Evolutionary conservation across 139 green algal genomes (phyloP), one percentile per base, ranked within the genome.

Genomic region (Microglena sp.): DNA sequence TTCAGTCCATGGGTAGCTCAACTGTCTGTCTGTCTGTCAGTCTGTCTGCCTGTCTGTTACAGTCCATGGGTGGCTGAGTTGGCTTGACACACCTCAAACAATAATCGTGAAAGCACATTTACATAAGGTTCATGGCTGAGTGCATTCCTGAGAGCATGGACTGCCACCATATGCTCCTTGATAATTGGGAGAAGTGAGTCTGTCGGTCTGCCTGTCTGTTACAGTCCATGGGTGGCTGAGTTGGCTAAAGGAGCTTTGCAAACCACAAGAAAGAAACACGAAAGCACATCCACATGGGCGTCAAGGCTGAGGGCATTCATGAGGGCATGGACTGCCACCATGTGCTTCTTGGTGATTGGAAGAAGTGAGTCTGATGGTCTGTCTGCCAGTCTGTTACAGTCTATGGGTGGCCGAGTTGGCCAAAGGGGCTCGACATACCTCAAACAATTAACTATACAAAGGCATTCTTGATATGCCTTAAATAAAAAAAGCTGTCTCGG

Each of bases 301-400:
- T 98, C 27, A 70, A 81, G 26, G 84, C 82, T 4, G 69, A 84
- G 15, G 84, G 88, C 33, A 72, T 98, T 46, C 69, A 75, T 22
- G 43, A 59, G 50, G 72, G 67, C 22, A 81, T 71, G 45, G 80
- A 96, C 67, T 90, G 85, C 68, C 90, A 96, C 71, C 92, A 98
- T 65, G 94, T 98, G 45, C 70, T 97, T 43, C 66, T 98, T n/a
- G 92, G 98, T 78, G 85, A 92, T 53, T 97, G 92, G 92, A 67
- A 62, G 1, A 34, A 65, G 46, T 58, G 46, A 31, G 46, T 58
- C 18, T 8, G 11, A 32, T 21, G 15, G 46, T 58, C 5, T 58
- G 46, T 58, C n/a, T n/a, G n/a, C n/a, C n/a, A n/a, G n/a, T n/a
- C n/a, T n/a, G n/a, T n/a, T n/a, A n/a, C n/a, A n/a, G n/a, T n/a